Evolutionary conservation across 345 rosid genomes (phyloP).

Genomic region (Rhodamnia rubescens): DNA sequence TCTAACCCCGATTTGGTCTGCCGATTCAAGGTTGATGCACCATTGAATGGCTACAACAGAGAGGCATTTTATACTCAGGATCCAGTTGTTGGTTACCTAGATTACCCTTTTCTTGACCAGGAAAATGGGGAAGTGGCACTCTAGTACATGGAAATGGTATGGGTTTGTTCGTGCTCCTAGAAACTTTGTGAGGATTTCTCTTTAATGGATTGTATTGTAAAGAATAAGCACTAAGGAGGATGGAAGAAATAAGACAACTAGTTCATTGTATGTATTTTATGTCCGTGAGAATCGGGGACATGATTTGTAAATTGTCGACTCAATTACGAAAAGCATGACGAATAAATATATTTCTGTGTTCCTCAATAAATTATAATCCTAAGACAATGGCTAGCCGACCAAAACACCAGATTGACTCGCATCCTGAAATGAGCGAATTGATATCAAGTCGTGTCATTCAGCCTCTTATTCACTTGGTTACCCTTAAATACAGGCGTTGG

Average conservation of each 20-base stretch:
- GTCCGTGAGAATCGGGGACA: not conserved
- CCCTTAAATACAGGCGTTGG: too few relatives aligned
- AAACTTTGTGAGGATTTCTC: too few relatives aligned
- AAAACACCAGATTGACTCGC: too few relatives aligned
- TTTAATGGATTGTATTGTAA: not conserved
- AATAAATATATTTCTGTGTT: not conserved
- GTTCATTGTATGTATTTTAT: not conserved
- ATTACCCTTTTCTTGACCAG: slow-evolving; percentile 39
- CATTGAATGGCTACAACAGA: slow-evolving; percentile 48
- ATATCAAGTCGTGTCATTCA: too few relatives aligned
- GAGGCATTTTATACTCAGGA: slow-evolving; percentile 65
- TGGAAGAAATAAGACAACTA: not conserved
- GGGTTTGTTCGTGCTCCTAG: not conserved
- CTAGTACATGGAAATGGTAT: not conserved
- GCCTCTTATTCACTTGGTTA: too few relatives aligned
- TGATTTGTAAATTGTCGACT: not conserved
- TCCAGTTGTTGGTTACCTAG: slow-evolving; percentile 67
- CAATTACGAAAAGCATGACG: not conserved
- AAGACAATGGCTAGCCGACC: too few relatives aligned
- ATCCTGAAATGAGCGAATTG: too few relatives aligned
- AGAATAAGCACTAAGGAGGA: not conserved
- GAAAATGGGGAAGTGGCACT: not conserved
- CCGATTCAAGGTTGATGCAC: slow-evolving; percentile 45
- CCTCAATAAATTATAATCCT: not conserved
- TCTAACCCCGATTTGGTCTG: slow-evolving; percentile 76